A percentile compares a stretch with the other conserved stretches of the same genome.
These are phyloP conservation scores for Oryza rufipogon DNA, from an alignment of 176 grass and related monocot species.

Conservation along the genomic window DNA sequence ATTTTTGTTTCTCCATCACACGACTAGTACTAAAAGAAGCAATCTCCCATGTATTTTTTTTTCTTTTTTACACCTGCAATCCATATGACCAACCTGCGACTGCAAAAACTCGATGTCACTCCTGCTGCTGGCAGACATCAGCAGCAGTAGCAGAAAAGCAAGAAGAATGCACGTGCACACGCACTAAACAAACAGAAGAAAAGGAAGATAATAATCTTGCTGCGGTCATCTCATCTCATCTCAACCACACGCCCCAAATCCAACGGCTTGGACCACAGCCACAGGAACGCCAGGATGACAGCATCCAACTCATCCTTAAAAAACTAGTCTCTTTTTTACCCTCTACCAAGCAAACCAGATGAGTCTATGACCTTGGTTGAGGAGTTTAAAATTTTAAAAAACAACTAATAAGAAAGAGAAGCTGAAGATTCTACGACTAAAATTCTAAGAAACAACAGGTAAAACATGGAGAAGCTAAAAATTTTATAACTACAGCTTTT, in stretches of 20 bases:
- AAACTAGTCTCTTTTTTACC: not conserved
- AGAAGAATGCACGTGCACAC: constrained; percentile 26
- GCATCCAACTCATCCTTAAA: not conserved
- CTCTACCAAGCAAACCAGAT: not conserved
- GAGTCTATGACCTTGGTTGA: not conserved
- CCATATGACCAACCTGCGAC: too few species aligned
- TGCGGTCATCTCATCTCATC: not conserved
- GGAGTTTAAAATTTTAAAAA: too few species aligned
- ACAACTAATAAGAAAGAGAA: too few species aligned
- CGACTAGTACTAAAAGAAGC: too few species aligned
- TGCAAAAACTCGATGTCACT: too few species aligned
- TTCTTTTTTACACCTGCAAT: too few species aligned
- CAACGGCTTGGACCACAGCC: not conserved
- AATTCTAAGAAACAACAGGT: too few species aligned
- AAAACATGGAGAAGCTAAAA: too few species aligned
- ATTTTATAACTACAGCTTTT: too few species aligned
- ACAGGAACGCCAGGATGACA: not conserved
- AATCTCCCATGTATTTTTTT: too few species aligned
- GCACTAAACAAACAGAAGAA: not conserved
- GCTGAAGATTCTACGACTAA: too few species aligned
- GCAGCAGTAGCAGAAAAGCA: not conserved
- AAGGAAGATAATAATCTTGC: not conserved
- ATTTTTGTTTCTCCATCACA: too few species aligned
- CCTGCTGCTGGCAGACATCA: not conserved
- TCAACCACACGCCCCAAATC: constrained; percentile 6